Evolutionary conservation across 2,329 filamentous ascomycete genomes (phyloP), one percentile per base, ranked within the genome.

Genomic region (Monascus ruber): DNA sequence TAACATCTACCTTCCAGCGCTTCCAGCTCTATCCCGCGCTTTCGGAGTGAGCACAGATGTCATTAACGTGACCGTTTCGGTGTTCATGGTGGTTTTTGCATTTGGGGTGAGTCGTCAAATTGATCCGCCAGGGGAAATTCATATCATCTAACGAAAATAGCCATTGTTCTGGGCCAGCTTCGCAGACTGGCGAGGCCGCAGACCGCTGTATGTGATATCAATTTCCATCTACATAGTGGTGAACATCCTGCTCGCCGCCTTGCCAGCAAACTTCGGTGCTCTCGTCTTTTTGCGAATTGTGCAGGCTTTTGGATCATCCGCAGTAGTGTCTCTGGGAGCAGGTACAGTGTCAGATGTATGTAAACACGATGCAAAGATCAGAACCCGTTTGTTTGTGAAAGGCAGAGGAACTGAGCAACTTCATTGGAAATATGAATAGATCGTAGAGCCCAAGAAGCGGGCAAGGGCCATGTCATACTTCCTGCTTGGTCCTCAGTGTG

Each of bases 31-130:
- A 10, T 56, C 62, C 37, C 35, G 58, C 9, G 59, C 63, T 32
- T 68, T 69, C 42, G 45, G 59, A 5, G 53, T 54, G 5, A 56
- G 54, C 5, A 48, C 49, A 25, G 58, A 59, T 5, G 55, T 50
- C 2, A 61, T 69, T 31, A 69, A 69, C 45, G 63, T 56, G 3
- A 66, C 66, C 0, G 64, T 69, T n/a, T 60, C 62, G 1, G 58
- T 68, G 4, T 70, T 67, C 46, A 67, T 65, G 63, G 52, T 60
- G 6, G 56, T 66, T 1, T 69, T 69, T 41, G 66, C 64, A 10
- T 37, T 69, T 10, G 58, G 58, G 6, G 55, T 59, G 38, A 43
- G 55, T 49, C 7, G 24, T 24, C 6, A 24, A 29, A 17, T 33
- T 26, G 24, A 8, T 4, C 26, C 5, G 4, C 17, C 17, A 17